Evolutionary conservation across 1,284 basidiomycete species (phyloP), one percentile per base, ranked within the genome.

Genomic region (Pascua sp.): DNA sequence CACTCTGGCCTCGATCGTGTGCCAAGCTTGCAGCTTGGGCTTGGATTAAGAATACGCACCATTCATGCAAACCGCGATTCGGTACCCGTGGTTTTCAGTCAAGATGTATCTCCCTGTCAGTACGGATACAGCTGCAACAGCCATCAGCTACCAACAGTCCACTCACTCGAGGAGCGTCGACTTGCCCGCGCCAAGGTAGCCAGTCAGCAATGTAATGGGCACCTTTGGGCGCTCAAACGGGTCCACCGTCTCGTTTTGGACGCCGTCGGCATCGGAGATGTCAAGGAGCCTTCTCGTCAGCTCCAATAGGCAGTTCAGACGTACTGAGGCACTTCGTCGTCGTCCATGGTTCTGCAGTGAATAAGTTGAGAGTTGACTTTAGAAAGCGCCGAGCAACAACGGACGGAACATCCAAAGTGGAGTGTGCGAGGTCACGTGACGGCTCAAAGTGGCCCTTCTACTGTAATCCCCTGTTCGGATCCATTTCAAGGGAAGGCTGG

Each of bases 11-110:
- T 7, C 7, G 4, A 32, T 32, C 24, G 24, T 32, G 4, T 32
- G 24, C 24, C 24, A 32, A 32, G 24, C 24, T 7, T 7, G 24
- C 24, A 32, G 24, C 24, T 7, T 32, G 24, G 24, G 24, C 24
- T 7, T 7, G 24, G 24, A 32, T 32, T 3, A 32, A 32, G 24
- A 32, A 32, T 32, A 32, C 72, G 38, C 17, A 75, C 75, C 92
- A 70, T 96, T 97, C 91, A 97, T 93, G 67, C 96, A 95, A 24
- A 97, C 93, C 5, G 93, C 93, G 61, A 97, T 95, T 43, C 89
- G 85, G 70, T 92, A 91, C 1, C 93, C 92, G 81, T 96, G 93
- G 47, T 87, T 82, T 69, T 91, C 90, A 5, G 89, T 93, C 59
- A 97, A 79, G 61, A 96, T 94, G 41, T 91, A 86, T 66, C 89